phyloP scores from a whole-genome alignment of 495 filamentous ascomycete species.

The Xeromyces bisporus region DNA sequence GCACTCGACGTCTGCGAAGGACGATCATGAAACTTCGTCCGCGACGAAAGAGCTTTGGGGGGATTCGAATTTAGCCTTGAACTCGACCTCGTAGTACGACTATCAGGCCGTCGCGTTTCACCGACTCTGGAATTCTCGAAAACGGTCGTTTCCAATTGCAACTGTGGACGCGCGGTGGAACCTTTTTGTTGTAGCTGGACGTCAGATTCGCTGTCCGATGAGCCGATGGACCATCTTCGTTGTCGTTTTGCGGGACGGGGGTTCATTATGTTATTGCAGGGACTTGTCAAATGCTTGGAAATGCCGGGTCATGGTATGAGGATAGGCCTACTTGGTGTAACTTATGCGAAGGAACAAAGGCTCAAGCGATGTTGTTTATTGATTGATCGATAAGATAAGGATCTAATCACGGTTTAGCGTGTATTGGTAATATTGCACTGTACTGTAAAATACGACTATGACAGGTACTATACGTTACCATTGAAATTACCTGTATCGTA shows the following conservation, averaged over 20 bases:
- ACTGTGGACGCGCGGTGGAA: neutral
- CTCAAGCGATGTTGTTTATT: too few species aligned
- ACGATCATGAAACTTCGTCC: slow-evolving; percentile 4
- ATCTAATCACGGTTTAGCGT: too few species aligned
- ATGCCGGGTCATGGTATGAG: too few species aligned
- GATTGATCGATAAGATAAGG: too few species aligned
- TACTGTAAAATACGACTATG: too few species aligned
- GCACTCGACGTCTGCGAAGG: slow-evolving; percentile 3
- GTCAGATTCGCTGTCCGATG: slow-evolving; percentile 21
- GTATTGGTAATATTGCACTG: too few species aligned
- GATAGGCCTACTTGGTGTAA: too few species aligned
- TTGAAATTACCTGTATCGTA: too few species aligned
- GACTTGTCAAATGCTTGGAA: too few species aligned
- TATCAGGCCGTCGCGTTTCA: too few species aligned
- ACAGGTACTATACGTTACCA: too few species aligned
- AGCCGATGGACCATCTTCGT: slow-evolving; percentile 23
- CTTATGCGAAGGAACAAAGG: too few species aligned
- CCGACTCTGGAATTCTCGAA: neutral
- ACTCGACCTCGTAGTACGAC: neutral
- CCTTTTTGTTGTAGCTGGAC: neutral
- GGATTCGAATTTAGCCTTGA: neutral
- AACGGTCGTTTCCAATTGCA: neutral
- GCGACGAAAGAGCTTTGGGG: neutral
- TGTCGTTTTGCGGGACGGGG: slow-evolving; percentile 31
- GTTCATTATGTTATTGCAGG: slow-evolving; percentile 25